Evolutionary conservation across 164 flowering plant species (phyloP).

Genomic region (Santalum album): DNA sequence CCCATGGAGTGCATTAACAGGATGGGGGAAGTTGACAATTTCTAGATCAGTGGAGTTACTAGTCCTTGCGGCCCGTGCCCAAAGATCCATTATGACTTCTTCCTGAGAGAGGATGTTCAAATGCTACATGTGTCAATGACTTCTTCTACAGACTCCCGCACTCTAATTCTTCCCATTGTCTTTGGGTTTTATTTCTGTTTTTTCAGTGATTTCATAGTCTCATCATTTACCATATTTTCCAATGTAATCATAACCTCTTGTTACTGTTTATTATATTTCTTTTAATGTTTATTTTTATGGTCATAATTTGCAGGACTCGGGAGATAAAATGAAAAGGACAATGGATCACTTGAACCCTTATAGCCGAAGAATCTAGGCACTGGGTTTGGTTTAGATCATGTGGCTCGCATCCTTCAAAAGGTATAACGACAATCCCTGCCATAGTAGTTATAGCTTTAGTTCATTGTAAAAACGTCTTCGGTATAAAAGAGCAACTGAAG

Average conservation of each 20-base stretch:
- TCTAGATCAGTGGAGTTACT: slow-evolving; percentile 90
- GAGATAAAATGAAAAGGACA: slow-evolving; percentile 81
- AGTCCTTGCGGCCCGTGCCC: slow-evolving; percentile 99
- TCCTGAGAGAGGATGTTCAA: slow-evolving; percentile 68
- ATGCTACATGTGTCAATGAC: slow-evolving; percentile 33
- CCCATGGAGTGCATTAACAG: slow-evolving; percentile 78
- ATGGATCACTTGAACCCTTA: slow-evolving; percentile 84
- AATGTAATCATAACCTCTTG: neutral
- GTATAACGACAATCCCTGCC: neutral
- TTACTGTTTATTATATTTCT: neutral
- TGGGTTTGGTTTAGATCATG: slow-evolving; percentile 85
- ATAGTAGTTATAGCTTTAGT: too few species aligned
- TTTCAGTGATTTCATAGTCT: neutral
- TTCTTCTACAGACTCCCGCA: too few species aligned
- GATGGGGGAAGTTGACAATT: slow-evolving; percentile 94
- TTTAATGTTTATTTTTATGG: neutral
- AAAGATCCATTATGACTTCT: slow-evolving; percentile 85
- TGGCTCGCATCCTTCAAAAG: slow-evolving; percentile 91
- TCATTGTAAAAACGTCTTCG: too few species aligned
- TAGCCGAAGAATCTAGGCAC: slow-evolving; percentile 86
- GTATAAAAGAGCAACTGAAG: too few species aligned
- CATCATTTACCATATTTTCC: neutral
- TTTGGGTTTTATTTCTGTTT: too few species aligned
- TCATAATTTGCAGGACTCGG: slow-evolving; percentile 56
- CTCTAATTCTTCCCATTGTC: too few species aligned